phyloP scores from a whole-genome alignment of 441 rosid genomes.

The Dalechampia spathulata region DNA sequence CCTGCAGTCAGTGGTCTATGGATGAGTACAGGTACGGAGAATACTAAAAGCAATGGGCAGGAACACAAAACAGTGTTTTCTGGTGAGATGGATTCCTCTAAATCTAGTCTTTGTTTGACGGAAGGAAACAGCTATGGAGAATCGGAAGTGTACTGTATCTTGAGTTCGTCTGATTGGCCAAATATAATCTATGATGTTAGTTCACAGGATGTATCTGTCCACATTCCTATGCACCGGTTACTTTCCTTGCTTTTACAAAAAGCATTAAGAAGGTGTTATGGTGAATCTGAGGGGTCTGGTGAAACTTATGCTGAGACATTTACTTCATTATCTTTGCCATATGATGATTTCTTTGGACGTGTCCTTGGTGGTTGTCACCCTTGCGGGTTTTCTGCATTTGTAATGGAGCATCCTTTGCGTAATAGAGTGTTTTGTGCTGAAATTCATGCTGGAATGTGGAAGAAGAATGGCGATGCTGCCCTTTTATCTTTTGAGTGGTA shows the following conservation, averaged over 20 bases:
- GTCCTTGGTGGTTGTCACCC: slow-evolving; percentile 64
- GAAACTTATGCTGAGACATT: slow-evolving; percentile 19
- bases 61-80: slow-evolving; percentile 24
- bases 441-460: slow-evolving; percentile 98
- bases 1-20: slow-evolving; percentile 24
- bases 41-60: slow-evolving; percentile 25
- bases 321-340: slow-evolving; percentile 23
- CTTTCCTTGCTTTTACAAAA: slow-evolving; percentile 80
- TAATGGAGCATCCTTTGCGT: slow-evolving; percentile 94
- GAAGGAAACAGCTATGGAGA: slow-evolving; percentile 31
- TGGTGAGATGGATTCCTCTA: slow-evolving; percentile 29
- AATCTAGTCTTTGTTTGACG: slow-evolving; percentile 29
- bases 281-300: slow-evolving; percentile 41
- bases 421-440: slow-evolving; percentile 92
- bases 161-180: slow-evolving; percentile 71
- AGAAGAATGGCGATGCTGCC: slow-evolving; percentile 85
- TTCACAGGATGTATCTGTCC: slow-evolving; percentile 73
- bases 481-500: slow-evolving; percentile 72
- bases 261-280: slow-evolving; percentile 57
- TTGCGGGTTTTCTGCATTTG: slow-evolving; percentile 70
- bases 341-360: slow-evolving; percentile 57
- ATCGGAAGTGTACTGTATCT: slow-evolving; percentile 28
- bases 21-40: slow-evolving; percentile 33
- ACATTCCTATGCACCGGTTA: slow-evolving; percentile 78
- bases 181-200: slow-evolving; percentile 72